Base-by-base conservation (phyloP, 2,329 filamentous ascomycete genomes). In the Aspergillus luchuensis region DNA sequence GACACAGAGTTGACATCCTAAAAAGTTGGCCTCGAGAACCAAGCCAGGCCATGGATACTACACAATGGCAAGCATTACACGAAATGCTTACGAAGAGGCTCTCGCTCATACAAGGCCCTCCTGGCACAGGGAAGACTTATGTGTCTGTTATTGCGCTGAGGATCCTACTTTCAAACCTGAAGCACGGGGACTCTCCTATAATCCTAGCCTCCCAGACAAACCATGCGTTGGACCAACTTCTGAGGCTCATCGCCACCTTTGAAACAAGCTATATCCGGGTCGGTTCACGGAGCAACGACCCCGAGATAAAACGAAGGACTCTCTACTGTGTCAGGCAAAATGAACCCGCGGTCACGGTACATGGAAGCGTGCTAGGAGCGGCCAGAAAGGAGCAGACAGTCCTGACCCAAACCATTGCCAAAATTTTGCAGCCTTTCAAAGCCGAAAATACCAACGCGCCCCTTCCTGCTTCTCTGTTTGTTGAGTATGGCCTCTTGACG, bases 131-230 rank as follows among this genome's bases (percentile, higher is more conserved):
- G 4, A 97, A 97, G 71, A 97, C 93, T 0, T 89, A 89, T 65
- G 89, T 92, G 0, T 95, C 91, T 0, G 86, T 94, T 2, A 79
- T 87, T 25, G 89, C 89, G 0, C 74, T 97, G 8, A 86, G 85
- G 50, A 80, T 89, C 1, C 78, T 93, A 56, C 78, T 91, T 0
- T 75, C 81, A 1, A 91, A 89, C 56, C 82, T 85, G 69, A 71
- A 73, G 2, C 68, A 71, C 1, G 79, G 76, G 0, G 86, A 89
- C 59, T 83, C 87, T 8, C 91, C 91, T 0, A 87, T 97, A 30
- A 82, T 97, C 19, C 81, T 97, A 3, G 85, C 92, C 0, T 92
- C 91, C 7, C 92, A 97, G 68, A 97, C 92, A 0, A 97, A 97
- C 61, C 92, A 97, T 74, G 92, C 92, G 0, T 79, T 97, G 0